These are phyloP conservation scores for Phytophthora pluvialis DNA, from an alignment of 352 stramenopile genomes.

Conservation along the genomic window DNA sequence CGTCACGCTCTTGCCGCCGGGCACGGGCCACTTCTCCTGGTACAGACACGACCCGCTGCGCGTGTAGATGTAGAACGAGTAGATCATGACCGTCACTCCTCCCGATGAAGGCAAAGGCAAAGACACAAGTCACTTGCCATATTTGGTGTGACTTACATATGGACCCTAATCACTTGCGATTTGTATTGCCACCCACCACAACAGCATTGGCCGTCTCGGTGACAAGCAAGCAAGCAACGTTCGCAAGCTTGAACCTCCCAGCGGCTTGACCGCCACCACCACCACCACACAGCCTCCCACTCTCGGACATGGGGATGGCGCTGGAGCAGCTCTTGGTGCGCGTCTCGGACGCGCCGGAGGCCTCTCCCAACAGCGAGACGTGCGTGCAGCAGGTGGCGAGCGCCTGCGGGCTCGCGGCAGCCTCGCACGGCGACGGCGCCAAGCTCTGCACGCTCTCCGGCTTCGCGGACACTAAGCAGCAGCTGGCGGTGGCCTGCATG, in stretches of 20 bases:
- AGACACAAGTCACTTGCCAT: not conserved
- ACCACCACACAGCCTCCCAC: not conserved
- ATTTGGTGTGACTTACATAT: constrained; percentile 9
- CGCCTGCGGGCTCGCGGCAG: constrained; percentile 28
- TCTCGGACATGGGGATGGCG: constrained; percentile 45
- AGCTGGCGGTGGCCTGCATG: constrained; percentile 59
- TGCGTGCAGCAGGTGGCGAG: constrained; percentile 39
- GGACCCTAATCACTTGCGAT: constrained; percentile 8
- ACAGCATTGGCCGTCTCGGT: constrained; percentile 17
- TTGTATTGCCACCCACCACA: constrained; percentile 29
- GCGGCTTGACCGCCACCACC: not conserved
- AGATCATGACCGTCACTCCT: constrained; percentile 75
- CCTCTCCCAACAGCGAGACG: constrained; percentile 22
- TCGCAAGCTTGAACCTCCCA: constrained; percentile 12
- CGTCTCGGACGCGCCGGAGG: constrained; percentile 25
- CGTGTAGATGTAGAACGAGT: constrained; percentile 94
- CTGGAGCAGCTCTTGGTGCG: constrained; percentile 41
- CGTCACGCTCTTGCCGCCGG: constrained; percentile 66
- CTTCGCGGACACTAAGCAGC: constrained; percentile 45
- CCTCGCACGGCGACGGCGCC: constrained; percentile 11
- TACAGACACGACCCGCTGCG: constrained; percentile 89
- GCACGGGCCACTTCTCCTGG: constrained; percentile 89
- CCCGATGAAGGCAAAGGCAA: not conserved
- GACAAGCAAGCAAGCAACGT: constrained; percentile 28
- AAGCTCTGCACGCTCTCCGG: constrained; percentile 37